Conservation (phyloP, 2,329 filamentous ascomycete genomes). For the Ceratocystis harringtonii region DNA sequence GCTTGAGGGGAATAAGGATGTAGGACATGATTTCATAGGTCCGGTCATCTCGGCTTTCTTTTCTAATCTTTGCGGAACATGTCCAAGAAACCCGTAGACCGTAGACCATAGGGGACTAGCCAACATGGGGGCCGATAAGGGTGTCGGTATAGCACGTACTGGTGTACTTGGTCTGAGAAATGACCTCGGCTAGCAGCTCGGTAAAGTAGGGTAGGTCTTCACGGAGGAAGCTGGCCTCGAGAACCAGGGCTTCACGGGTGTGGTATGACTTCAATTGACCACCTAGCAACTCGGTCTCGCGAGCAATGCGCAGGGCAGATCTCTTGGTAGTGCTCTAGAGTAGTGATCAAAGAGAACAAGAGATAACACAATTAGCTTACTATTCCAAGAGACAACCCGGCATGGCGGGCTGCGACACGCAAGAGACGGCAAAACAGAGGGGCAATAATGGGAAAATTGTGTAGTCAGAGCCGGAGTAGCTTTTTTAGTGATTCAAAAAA, state of each 20-base stretch:
- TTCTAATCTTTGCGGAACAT: constrained; percentile 13
- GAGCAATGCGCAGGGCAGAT: constrained; percentile 80
- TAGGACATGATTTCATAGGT: background rate
- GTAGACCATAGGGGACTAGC: background rate
- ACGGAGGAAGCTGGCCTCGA: constrained; percentile 89
- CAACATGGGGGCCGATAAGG: constrained; percentile 16
- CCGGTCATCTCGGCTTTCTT: constrained; percentile 3
- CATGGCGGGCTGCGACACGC: background rate
- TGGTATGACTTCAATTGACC: constrained; percentile 78
- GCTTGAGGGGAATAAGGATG: background rate
- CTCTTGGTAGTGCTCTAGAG: constrained; percentile 67
- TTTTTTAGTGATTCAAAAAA: background rate
- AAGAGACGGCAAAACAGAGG: too few species aligned
- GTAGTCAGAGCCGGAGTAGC: background rate
- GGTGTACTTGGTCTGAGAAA: constrained; percentile 74
- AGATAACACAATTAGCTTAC: constrained; percentile 30
- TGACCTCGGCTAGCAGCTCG: constrained; percentile 85
- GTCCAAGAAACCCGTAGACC: constrained; percentile 4
- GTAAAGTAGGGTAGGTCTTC: constrained; percentile 95
- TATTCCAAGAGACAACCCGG: constrained; percentile 1
- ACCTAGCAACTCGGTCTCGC: constrained; percentile 90
- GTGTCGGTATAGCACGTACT: constrained; percentile 32
- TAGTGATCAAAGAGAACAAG: constrained; percentile 21
- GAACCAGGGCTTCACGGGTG: constrained; percentile 80
- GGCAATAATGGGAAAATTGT: too few species aligned